These are phyloP conservation scores for Alternaria metachromatica DNA, from an alignment of 2,329 filamentous ascomycete genomes.

Conservation along the genomic window DNA sequence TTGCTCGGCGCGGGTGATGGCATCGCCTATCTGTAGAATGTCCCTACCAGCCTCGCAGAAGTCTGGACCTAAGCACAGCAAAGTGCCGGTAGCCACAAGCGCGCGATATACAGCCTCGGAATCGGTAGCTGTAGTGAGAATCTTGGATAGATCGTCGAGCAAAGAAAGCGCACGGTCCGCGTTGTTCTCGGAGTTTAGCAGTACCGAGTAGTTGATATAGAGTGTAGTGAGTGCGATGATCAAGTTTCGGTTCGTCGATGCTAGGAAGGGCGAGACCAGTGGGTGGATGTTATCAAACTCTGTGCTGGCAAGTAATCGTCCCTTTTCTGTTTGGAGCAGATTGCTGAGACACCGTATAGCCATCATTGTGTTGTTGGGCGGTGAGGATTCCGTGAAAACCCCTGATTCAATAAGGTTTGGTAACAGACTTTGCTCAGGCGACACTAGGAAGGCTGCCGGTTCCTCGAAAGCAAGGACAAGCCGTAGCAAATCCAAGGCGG, in stretches of 20 bases:
- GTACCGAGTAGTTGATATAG: slow-evolving; percentile 83
- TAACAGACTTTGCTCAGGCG: slow-evolving; percentile 64
- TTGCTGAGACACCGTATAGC: slow-evolving; percentile 82
- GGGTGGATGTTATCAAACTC: slow-evolving; percentile 67
- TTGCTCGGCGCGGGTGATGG: slow-evolving; percentile 56
- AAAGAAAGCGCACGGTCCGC: slow-evolving; percentile 60
- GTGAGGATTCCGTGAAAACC: slow-evolving; percentile 63
- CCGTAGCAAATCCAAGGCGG: slow-evolving; percentile 86
- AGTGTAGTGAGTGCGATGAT: slow-evolving; percentile 82
- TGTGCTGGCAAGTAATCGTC: slow-evolving; percentile 64
- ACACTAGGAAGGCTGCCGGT: slow-evolving; percentile 66
- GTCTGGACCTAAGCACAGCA: slow-evolving; percentile 68
- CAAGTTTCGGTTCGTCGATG: slow-evolving; percentile 73
- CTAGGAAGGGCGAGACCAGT: slow-evolving; percentile 68
- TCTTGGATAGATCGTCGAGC: slow-evolving; percentile 66
- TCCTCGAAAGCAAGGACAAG: slow-evolving; percentile 73
- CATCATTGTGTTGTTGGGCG: slow-evolving; percentile 88
- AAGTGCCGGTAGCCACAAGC: slow-evolving; percentile 82
- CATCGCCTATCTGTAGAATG: slow-evolving; percentile 59
- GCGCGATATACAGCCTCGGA: slow-evolving; percentile 83
- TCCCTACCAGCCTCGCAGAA: slow-evolving; percentile 65
- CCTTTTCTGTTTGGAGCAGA: slow-evolving; percentile 77
- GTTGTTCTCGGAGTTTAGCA: slow-evolving; percentile 62
- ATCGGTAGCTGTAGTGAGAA: slow-evolving; percentile 73
- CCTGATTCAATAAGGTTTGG: slow-evolving; percentile 64